Evolutionary conservation across 2,329 filamentous ascomycete species (phyloP).

Genomic region (Alternaria incomplexa): DNA sequence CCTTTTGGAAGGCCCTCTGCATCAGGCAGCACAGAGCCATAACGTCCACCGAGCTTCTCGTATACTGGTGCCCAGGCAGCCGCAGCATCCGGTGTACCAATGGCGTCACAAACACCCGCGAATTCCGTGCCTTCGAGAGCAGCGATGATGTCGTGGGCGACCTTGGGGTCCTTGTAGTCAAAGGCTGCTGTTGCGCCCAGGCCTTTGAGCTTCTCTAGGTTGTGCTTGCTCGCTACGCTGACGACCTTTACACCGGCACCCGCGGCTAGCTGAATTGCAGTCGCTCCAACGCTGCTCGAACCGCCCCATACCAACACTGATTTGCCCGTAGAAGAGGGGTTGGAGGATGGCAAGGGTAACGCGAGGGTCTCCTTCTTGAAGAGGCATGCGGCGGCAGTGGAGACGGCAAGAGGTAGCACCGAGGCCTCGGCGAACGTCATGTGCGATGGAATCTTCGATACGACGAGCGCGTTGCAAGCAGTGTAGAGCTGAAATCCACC

Average conservation of each 20-base stretch:
- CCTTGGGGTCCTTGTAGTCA: constrained; percentile 40
- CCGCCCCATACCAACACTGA: constrained; percentile 61
- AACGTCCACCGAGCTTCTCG: constrained; percentile 38
- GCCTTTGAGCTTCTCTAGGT: constrained; percentile 34
- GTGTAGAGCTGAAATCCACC: constrained; percentile 48
- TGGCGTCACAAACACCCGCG: constrained; percentile 51
- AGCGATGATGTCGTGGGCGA: constrained; percentile 48
- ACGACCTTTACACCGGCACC: constrained; percentile 51
- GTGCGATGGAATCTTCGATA: constrained; percentile 48
- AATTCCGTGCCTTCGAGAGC: constrained; percentile 52
- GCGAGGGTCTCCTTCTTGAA: constrained; percentile 50
- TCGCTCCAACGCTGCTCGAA: constrained; percentile 50
- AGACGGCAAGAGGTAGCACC: constrained; percentile 54
- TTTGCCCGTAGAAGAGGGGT: constrained; percentile 40
- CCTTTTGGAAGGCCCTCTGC: constrained; percentile 31
- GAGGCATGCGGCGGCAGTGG: constrained; percentile 53
- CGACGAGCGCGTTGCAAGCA: constrained; percentile 31
- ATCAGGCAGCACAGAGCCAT: constrained; percentile 32
- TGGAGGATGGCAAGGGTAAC: constrained; percentile 47
- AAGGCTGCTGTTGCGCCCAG: constrained; percentile 40
- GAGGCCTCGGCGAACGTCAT: constrained; percentile 48
- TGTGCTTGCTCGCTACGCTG: constrained; percentile 46
- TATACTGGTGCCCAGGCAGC: constrained; percentile 35
- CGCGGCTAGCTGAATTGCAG: constrained; percentile 53
- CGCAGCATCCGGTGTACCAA: constrained; percentile 30